Percentiles rank a stretch among this genome's conserved stretches.
Evolutionary conservation across 257 asterid genomes (phyloP).

Genomic region (Hygrophila difformis): DNA sequence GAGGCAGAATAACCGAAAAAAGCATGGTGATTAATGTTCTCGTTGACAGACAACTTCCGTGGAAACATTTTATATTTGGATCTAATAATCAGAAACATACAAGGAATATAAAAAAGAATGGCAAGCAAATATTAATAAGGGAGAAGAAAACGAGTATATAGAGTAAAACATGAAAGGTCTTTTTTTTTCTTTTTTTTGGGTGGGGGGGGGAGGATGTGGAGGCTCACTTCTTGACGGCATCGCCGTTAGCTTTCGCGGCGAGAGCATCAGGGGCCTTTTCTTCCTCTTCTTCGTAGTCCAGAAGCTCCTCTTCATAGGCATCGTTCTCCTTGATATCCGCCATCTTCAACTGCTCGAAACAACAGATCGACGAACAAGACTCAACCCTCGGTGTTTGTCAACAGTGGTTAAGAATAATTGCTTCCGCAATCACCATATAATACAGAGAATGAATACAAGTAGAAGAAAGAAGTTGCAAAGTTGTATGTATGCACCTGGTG

Average conservation of each 20-base stretch:
- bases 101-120: too few relatives aligned
- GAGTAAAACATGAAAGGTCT: neutral
- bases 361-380: slow-evolving; percentile 17
- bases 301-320: slow-evolving; percentile 90
- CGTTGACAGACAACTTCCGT: too few relatives aligned
- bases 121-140: too few relatives aligned
- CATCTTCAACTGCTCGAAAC: slow-evolving; percentile 32
- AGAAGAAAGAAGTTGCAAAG: neutral
- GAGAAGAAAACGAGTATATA: too few relatives aligned
- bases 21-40: too few relatives aligned
- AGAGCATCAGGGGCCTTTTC: slow-evolving; percentile 65
- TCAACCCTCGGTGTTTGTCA: neutral
- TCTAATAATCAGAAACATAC: too few relatives aligned
- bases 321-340: slow-evolving; percentile 75
- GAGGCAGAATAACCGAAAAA: too few relatives aligned
- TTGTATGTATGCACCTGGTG: slow-evolving; percentile 23
- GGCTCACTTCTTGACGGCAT: slow-evolving; percentile 77
- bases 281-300: slow-evolving; percentile 93
- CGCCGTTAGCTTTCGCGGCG: slow-evolving; percentile 67
- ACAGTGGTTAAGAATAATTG: too few relatives aligned
- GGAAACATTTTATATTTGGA: too few relatives aligned
- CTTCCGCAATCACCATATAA: neutral
- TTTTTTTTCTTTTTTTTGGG: neutral
- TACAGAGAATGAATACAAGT: neutral
- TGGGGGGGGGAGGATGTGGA: too few relatives aligned